These are phyloP conservation scores for Leptosphaerulina australis DNA, from an alignment of 2,329 filamentous ascomycete genomes.

Conservation along the genomic window DNA sequence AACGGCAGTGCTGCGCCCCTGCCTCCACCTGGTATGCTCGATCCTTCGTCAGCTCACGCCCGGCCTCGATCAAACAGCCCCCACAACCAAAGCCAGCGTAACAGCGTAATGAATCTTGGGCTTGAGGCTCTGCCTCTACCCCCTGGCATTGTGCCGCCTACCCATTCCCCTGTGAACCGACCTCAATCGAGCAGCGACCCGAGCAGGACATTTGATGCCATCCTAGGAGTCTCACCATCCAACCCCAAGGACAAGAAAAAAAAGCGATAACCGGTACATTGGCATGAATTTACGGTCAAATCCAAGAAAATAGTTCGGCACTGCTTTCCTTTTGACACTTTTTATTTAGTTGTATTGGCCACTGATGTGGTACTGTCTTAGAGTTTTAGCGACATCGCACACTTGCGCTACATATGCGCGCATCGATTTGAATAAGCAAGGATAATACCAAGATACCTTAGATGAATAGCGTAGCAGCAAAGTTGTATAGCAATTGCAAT, in stretches of 20 bases:
- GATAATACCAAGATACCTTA: conserved; percentile 10
- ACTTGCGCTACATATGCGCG: conserved; percentile 1
- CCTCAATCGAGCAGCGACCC: conserved; percentile 46
- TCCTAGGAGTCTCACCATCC: conserved; percentile 44
- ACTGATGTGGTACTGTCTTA: conserved; percentile 1
- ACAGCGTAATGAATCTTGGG: conserved; percentile 54
- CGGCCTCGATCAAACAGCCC: conserved; percentile 38
- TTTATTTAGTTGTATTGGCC: conserved; percentile 4
- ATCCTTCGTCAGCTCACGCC: conserved; percentile 23
- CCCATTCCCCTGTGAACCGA: conserved; percentile 29
- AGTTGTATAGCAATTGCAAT: not conserved
- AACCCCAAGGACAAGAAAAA: conserved; percentile 40
- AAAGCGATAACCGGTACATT: conserved; percentile 29
- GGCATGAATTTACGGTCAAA: conserved; percentile 1
- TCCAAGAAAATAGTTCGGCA: conserved; percentile 6
- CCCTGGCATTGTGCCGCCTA: conserved; percentile 49
- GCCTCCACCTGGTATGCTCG: conserved; percentile 38
- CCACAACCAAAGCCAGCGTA: conserved; percentile 41
- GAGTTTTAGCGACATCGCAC: conserved; percentile 15
- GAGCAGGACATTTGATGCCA: conserved; percentile 57
- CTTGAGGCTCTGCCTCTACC: conserved; percentile 56
- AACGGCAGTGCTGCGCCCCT: conserved; percentile 38
- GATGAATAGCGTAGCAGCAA: not conserved
- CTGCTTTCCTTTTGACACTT: not conserved
- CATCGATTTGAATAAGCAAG: conserved; percentile 1